Evolutionary conservation across 1,284 basidiomycete species (phyloP).

Genomic region (Vanrija sp.): DNA sequence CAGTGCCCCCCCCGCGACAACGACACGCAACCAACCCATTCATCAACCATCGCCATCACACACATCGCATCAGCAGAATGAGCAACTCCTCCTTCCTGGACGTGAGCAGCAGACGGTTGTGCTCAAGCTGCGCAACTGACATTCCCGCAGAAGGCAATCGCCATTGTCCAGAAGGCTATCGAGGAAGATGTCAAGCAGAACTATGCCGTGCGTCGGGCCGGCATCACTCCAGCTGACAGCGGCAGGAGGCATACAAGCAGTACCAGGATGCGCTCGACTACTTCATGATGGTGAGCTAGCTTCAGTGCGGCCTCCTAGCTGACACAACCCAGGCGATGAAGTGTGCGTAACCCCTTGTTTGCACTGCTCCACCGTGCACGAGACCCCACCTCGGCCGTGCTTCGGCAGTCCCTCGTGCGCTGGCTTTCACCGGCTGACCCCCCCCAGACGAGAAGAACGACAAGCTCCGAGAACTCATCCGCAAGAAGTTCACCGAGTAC

Average conservation of each 20-base stretch:
- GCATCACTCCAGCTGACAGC: slow-evolving; percentile 5
- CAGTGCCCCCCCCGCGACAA: not conserved
- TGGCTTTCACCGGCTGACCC: not conserved
- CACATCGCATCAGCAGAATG: slow-evolving; percentile 24
- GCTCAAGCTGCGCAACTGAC: not conserved
- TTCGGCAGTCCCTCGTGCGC: not conserved
- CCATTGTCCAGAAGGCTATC: slow-evolving; percentile 91
- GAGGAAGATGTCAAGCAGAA: slow-evolving; percentile 92
- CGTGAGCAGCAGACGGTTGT: slow-evolving; percentile 35
- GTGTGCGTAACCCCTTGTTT: slow-evolving; percentile 52
- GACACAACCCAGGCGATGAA: slow-evolving; percentile 52
- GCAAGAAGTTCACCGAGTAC: slow-evolving; percentile 87
- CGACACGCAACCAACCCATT: not conserved
- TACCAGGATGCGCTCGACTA: slow-evolving; percentile 96
- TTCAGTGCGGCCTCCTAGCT: not conserved
- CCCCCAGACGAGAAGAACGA: slow-evolving; percentile 89
- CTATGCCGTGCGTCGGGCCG: slow-evolving; percentile 55
- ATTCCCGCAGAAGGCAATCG: slow-evolving; percentile 74
- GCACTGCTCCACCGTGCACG: not conserved
- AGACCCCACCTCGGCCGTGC: not conserved
- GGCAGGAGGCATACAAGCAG: slow-evolving; percentile 80
- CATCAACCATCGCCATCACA: not conserved
- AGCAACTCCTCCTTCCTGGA: slow-evolving; percentile 56
- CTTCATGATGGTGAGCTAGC: slow-evolving; percentile 74
- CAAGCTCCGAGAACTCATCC: slow-evolving; percentile 82